A percentile compares a stretch with the other conserved stretches of the same genome.
phyloP scores from a whole-genome alignment of 345 rosid genomes.

The Eucalyptus curtisii region DNA sequence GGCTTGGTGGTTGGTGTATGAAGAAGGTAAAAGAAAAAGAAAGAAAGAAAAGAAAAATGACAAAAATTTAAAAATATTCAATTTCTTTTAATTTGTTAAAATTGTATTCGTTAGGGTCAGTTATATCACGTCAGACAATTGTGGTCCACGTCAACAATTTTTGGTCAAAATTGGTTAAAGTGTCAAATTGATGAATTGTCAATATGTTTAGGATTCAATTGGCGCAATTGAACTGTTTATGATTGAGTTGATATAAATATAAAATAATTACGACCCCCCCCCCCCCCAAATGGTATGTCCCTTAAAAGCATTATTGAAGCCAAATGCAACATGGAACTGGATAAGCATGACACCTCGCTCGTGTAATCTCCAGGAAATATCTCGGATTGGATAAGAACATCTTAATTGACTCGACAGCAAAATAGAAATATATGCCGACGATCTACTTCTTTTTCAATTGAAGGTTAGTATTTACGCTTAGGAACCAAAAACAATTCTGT shows the following conservation, averaged over 20 bases:
- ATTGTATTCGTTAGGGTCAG: rapidly evolving
- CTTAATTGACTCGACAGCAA: background rate
- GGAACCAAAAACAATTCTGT: background rate
- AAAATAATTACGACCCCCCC: too few species aligned
- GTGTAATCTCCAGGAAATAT: background rate
- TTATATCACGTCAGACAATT: rapidly evolving
- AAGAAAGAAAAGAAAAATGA: too few species aligned
- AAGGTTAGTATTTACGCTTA: background rate
- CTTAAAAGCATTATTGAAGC: background rate
- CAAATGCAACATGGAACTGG: background rate
- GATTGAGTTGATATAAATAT: too few species aligned
- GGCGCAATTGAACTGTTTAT: rapidly evolving
- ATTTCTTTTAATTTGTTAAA: too few species aligned
- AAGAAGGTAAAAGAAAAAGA: too few species aligned
- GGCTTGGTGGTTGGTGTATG: background rate
- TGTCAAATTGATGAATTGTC: too few species aligned
- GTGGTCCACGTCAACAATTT: too few species aligned
- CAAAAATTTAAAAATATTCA: too few species aligned
- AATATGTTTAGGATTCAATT: too few species aligned
- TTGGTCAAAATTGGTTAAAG: rapidly evolving
- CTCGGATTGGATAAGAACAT: background rate
- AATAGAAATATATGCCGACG: rapidly evolving
- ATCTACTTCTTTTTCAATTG: background rate
- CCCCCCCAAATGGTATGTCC: background rate
- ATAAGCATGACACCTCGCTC: background rate